Evolutionary conservation across 805 yeast genomes (phyloP).

Genomic region (Pichia heedii): DNA sequence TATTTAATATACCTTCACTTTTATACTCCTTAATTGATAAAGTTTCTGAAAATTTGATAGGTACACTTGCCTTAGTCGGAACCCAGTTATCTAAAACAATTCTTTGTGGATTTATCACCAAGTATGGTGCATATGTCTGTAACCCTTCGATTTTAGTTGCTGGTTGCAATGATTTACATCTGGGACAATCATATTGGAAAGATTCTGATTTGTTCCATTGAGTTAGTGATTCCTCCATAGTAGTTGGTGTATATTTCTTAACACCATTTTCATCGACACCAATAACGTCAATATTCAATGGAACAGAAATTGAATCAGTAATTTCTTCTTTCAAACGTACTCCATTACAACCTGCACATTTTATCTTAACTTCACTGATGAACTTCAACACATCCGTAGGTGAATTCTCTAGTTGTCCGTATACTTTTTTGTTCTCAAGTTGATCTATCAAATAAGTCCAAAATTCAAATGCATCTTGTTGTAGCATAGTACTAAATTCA

Average conservation of each 20-base stretch:
- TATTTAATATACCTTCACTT: slow-evolving; percentile 34
- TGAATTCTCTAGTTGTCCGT: slow-evolving; percentile 22
- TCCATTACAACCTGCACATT: slow-evolving; percentile 47
- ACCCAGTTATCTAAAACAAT: slow-evolving; percentile 84
- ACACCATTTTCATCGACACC: slow-evolving; percentile 35
- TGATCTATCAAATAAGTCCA: slow-evolving; percentile 57
- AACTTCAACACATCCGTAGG: slow-evolving; percentile 59
- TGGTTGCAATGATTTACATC: slow-evolving; percentile 32
- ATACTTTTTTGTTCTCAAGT: slow-evolving; percentile 40
- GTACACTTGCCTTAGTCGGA: slow-evolving; percentile 73
- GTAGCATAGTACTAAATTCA: slow-evolving; percentile 80
- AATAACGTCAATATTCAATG: slow-evolving; percentile 37
- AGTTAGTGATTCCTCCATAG: slow-evolving; percentile 41
- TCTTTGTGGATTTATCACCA: slow-evolving; percentile 69
- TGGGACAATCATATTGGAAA: slow-evolving; percentile 56
- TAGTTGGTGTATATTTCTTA: slow-evolving; percentile 39
- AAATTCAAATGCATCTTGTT: slow-evolving; percentile 94
- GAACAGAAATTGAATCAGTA: slow-evolving; percentile 57
- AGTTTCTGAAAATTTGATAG: slow-evolving; percentile 38
- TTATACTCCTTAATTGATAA: slow-evolving; percentile 37
- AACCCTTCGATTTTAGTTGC: slow-evolving; percentile 42
- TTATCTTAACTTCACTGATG: slow-evolving; percentile 52
- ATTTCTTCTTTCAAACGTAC: slow-evolving; percentile 50
- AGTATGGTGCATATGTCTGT: slow-evolving; percentile 56
- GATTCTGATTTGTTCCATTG: slow-evolving; percentile 38